Evolutionary conservation across 352 stramenopile species (phyloP).

Genomic region (Globisporangium yorkense): DNA sequence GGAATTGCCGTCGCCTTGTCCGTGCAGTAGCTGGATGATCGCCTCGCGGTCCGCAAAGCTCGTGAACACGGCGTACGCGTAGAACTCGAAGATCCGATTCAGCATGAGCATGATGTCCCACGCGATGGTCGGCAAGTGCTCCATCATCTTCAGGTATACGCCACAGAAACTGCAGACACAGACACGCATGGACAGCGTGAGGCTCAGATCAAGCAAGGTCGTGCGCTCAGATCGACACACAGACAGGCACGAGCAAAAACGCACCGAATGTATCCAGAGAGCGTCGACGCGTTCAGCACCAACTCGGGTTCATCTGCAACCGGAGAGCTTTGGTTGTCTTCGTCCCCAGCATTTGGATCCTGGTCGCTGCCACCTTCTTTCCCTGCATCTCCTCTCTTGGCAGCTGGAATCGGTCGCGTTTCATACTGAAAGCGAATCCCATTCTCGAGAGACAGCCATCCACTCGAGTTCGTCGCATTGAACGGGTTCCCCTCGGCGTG

Average conservation of each 20-base stretch:
- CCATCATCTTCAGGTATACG: conserved; percentile 87
- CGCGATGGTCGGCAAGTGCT: conserved; percentile 62
- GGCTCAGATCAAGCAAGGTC: neutral
- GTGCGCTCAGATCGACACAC: neutral
- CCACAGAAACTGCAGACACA: conserved; percentile 49
- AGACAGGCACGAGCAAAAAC: neutral
- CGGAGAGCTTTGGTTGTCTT: neutral
- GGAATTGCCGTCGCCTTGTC: conserved; percentile 11
- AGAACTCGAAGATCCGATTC: conserved; percentile 79
- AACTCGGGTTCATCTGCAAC: conserved; percentile 36
- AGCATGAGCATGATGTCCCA: conserved; percentile 69
- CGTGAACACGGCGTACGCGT: conserved; percentile 70
- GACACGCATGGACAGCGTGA: neutral
- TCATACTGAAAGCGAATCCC: conserved; percentile 43
- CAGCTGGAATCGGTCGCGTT: conserved; percentile 19
- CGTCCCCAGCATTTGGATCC: neutral
- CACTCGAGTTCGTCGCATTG: conserved; percentile 32
- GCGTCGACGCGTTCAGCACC: conserved; percentile 65
- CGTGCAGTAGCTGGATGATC: conserved; percentile 43
- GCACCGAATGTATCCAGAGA: conserved; percentile 66
- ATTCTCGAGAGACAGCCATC: conserved; percentile 58
- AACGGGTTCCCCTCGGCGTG: conserved; percentile 57
- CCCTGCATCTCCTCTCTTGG: conserved; percentile 17
- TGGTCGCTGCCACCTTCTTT: neutral
- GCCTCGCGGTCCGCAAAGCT: conserved; percentile 46